Evolutionary conservation across 1,139 yeast species (phyloP).

Genomic region (Candida buenavistaensis): DNA sequence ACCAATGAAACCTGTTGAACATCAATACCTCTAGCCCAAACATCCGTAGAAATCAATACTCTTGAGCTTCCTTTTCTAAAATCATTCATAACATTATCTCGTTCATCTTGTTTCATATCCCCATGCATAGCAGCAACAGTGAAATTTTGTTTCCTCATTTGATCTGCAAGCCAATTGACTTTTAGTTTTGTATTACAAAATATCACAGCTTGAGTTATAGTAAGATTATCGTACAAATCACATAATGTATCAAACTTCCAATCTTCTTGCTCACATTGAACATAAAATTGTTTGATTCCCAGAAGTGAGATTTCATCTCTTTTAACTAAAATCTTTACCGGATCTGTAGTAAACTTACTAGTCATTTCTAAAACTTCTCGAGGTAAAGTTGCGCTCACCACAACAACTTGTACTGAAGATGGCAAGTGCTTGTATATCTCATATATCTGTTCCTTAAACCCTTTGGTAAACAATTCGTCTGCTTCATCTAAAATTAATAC

Average conservation of each 20-base stretch:
- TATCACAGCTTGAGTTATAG: slow-evolving; percentile 93
- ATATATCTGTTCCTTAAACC: slow-evolving; percentile 89
- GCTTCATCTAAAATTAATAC: slow-evolving; percentile 92
- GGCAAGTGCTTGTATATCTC: slow-evolving; percentile 84
- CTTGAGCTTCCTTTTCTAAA: slow-evolving; percentile 76
- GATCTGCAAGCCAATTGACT: slow-evolving; percentile 88
- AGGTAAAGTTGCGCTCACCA: slow-evolving; percentile 91
- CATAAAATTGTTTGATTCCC: slow-evolving; percentile 85
- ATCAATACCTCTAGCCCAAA: slow-evolving; percentile 97
- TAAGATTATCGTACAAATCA: slow-evolving; percentile 89
- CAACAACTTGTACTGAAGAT: slow-evolving; percentile 83
- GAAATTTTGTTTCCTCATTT: slow-evolving; percentile 76
- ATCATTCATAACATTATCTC: slow-evolving; percentile 88
- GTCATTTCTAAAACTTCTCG: slow-evolving; percentile 85
- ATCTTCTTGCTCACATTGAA: slow-evolving; percentile 87
- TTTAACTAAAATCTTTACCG: slow-evolving; percentile 86
- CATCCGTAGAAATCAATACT: slow-evolving; percentile 90
- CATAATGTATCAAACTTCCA: slow-evolving; percentile 96
- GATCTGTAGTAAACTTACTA: slow-evolving; percentile 83
- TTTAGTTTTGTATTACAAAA: slow-evolving; percentile 92
- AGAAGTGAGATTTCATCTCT: slow-evolving; percentile 86
- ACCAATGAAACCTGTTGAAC: slow-evolving; percentile 97
- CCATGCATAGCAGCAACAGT: slow-evolving; percentile 96
- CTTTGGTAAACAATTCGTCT: slow-evolving; percentile 86
- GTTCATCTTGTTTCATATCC: slow-evolving; percentile 91